Conservation (phyloP, 441 rosid species). For the Euphorbia corollata region DNA sequence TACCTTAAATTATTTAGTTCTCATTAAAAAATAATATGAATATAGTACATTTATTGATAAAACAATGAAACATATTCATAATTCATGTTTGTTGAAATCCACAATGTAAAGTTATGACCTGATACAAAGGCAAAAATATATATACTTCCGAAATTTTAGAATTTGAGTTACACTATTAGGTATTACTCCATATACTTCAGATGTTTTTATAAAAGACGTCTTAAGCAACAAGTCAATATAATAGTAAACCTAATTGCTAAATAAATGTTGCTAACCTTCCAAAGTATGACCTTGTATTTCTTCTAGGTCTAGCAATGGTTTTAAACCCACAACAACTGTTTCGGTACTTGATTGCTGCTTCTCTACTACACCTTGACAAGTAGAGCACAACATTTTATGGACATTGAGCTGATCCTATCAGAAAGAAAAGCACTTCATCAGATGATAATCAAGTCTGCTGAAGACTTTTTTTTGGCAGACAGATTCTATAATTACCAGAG, state of each 20-base stretch:
- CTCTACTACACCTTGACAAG: slow-evolving; percentile 44
- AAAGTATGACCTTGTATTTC: slow-evolving; percentile 26
- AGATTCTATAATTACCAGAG: slow-evolving; percentile 39
- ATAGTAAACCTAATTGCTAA: not conserved
- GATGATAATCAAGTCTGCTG: slow-evolving; percentile 14
- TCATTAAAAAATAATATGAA: no score
- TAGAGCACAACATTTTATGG: slow-evolving; percentile 70
- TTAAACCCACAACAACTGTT: slow-evolving; percentile 20
- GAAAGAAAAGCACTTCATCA: slow-evolving; percentile 21
- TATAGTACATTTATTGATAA: no score
- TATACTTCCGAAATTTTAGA: no score
- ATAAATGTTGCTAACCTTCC: slow-evolving; percentile 43
- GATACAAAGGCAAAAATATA: no score
- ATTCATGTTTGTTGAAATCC: no score
- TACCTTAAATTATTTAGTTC: not conserved
- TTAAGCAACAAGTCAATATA: not conserved
- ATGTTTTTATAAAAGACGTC: not conserved
- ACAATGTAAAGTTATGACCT: no score
- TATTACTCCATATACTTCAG: not conserved
- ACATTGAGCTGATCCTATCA: slow-evolving; percentile 71
- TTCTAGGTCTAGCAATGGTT: slow-evolving; percentile 25
- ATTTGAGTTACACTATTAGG: no score
- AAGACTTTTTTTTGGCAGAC: slow-evolving; percentile 10
- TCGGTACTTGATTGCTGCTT: slow-evolving; percentile 39
- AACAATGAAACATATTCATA: no score